Conservation (phyloP, 1,139 yeast genomes). For the Pichia norvegensis region DNA sequence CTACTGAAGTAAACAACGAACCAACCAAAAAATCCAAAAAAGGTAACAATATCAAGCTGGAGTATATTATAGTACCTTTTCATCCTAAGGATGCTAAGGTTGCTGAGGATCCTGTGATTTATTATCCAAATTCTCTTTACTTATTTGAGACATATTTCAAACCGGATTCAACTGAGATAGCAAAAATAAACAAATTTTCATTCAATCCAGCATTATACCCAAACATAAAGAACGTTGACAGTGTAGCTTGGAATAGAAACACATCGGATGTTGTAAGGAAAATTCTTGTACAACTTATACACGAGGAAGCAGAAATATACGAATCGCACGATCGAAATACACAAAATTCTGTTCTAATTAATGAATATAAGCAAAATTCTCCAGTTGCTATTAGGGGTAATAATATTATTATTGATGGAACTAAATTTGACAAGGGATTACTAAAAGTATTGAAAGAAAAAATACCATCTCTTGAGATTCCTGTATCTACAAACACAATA, state of each 20-base stretch:
- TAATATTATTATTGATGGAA: neutral
- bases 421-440: neutral
- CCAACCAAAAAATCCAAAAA: neutral
- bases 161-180: neutral
- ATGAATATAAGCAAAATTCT: no score
- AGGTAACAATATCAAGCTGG: neutral
- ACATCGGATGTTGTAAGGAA: conserved; percentile 7
- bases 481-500: neutral
- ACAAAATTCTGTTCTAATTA: neutral
- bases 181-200: neutral
- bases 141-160: neutral
- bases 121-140: conserved; percentile 7
- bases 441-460: neutral
- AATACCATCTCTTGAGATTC: neutral
- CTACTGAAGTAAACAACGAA: neutral
- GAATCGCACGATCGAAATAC: neutral
- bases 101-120: conserved; percentile 9
- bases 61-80: conserved; percentile 5
- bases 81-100: conserved; percentile 9
- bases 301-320: neutral
- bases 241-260: conserved; percentile 9
- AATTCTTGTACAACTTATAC: neutral
- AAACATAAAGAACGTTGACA: neutral
- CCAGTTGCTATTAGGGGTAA: neutral
- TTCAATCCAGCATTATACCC: conserved; percentile 3